phyloP scores from a whole-genome alignment of 805 yeast genomes.

The Yamadazyma laniorum region DNA sequence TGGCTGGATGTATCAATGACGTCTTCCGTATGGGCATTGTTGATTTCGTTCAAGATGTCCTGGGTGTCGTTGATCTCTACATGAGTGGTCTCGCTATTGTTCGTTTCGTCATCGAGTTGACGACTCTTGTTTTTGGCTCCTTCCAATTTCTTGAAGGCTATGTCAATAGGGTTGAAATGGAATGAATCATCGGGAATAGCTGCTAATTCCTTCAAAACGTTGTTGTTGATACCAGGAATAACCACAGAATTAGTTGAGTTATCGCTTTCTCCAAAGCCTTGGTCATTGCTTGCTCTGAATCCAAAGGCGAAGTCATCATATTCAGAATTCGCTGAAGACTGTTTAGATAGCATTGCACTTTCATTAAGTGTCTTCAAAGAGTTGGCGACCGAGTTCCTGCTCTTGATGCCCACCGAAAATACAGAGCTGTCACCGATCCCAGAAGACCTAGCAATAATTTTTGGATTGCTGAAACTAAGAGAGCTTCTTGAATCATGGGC shows the following conservation, averaged over 20 bases:
- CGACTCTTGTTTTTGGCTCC: slow-evolving; percentile 28
- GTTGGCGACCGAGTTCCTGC: slow-evolving; percentile 11
- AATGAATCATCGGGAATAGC: slow-evolving; percentile 79
- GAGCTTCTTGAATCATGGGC: slow-evolving; percentile 11
- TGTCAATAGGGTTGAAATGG: slow-evolving; percentile 60
- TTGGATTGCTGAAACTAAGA: neutral
- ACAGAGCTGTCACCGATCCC: slow-evolving; percentile 32
- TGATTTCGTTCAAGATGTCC: slow-evolving; percentile 38
- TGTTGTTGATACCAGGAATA: slow-evolving; percentile 51
- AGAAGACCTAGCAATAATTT: slow-evolving; percentile 12
- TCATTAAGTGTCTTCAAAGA: slow-evolving; percentile 14
- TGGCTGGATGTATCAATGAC: slow-evolving; percentile 18
- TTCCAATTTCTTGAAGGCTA: slow-evolving; percentile 75
- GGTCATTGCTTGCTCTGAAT: slow-evolving; percentile 5
- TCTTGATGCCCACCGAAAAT: slow-evolving; percentile 29
- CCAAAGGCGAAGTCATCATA: slow-evolving; percentile 8
- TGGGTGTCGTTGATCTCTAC: slow-evolving; percentile 24
- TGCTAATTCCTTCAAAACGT: slow-evolving; percentile 58
- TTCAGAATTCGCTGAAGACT: neutral
- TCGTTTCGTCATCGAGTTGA: slow-evolving; percentile 2
- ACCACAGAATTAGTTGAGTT: slow-evolving; percentile 38
- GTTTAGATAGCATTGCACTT: neutral
- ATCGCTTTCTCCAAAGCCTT: slow-evolving; percentile 4
- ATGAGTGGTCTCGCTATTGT: slow-evolving; percentile 13
- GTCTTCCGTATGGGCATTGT: slow-evolving; percentile 41